Evolutionary conservation across 805 yeast species (phyloP).

Genomic region (Novakomyces olei): DNA sequence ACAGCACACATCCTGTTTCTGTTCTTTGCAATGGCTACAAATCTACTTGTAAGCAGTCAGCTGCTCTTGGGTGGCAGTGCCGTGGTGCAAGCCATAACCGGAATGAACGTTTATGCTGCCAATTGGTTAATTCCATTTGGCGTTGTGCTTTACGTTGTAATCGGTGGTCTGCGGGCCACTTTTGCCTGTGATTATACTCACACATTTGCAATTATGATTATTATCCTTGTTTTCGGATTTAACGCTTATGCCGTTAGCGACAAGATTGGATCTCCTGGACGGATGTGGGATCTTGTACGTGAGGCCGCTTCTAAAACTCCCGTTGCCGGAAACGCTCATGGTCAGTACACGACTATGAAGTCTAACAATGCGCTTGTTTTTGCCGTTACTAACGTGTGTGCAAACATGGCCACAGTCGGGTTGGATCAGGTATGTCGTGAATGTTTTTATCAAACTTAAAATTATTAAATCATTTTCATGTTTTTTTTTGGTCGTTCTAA

Average conservation of each 20-base stretch:
- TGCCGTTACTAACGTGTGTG: constrained; percentile 51
- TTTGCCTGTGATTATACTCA: constrained; percentile 61
- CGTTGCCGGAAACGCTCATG: constrained; percentile 56
- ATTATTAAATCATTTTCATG: too few relatives aligned
- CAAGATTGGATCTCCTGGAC: constrained; percentile 58
- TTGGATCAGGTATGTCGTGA: too few relatives aligned
- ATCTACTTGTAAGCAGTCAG: constrained; percentile 81
- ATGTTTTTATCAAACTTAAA: too few relatives aligned
- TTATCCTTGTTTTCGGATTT: constrained; percentile 64
- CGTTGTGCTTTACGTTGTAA: constrained; percentile 47
- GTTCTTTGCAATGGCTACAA: constrained; percentile 66
- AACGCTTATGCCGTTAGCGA: constrained; percentile 50
- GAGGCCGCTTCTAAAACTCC: constrained; percentile 40
- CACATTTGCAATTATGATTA: constrained; percentile 57
- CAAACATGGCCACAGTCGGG: constrained; percentile 17
- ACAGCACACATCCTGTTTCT: constrained; percentile 30
- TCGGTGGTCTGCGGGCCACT: constrained; percentile 70
- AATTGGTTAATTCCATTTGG: constrained; percentile 66
- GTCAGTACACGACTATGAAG: constrained; percentile 73
- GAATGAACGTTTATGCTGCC: constrained; percentile 63
- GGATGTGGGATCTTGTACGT: constrained; percentile 52
- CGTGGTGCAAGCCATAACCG: constrained; percentile 56
- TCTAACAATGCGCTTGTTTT: constrained; percentile 74
- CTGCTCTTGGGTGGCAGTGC: constrained; percentile 79
- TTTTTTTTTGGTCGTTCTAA: too few relatives aligned